Evolutionary conservation across 1,284 basidiomycete species (phyloP), one percentile per base, ranked within the genome.

Genomic region (Megacollybia platyphylla): DNA sequence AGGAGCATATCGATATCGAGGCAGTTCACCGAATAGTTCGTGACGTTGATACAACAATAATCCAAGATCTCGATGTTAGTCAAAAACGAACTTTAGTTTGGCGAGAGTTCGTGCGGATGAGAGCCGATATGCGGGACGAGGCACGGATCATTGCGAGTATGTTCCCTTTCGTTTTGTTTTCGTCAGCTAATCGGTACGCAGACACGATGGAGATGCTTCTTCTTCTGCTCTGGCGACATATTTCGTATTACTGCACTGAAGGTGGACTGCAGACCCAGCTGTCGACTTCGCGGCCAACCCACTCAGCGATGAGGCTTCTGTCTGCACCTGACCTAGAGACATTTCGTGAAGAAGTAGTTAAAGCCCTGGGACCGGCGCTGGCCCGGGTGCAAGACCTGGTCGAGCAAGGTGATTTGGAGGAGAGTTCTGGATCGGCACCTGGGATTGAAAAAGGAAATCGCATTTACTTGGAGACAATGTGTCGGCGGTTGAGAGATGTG

Each of bases 121-220:
- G 64, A 46, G 50, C 50, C 0, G 54, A 57, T 17, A 63, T 70
- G 4, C 67, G 63, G 41, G 58, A 64, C 26, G 68, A 71, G 8
- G 71, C 76, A 2, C 71, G 67, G 52, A 66, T 64, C 45, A 64
- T 73, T 32, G 61, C 87, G 5, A 65, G 81, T 73, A 46, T 36
- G 69, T 68, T 39, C 36, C 42, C 37, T 49, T 31, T 48, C 37
- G 20, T 34, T 46, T 48, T 26, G 47, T 6, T n/a, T n/a, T 37
- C 36, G 20, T 37, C 13, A 37, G 10, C 5, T 20, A 24, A 10
- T 37, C 11, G 36, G 38, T 17, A 26, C 38, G 4, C 50, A 84
- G 87, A 79, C 49, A 79, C 82, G 38, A 65, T 83, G 39, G 91
- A 96, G 61, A 85, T 92, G 67, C 61, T 89, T 5, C 65, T 96